These are phyloP conservation scores for Coemansia sp. DNA, from an alignment of 192 early-diverging fungal genomes.

Conservation along the genomic window DNA sequence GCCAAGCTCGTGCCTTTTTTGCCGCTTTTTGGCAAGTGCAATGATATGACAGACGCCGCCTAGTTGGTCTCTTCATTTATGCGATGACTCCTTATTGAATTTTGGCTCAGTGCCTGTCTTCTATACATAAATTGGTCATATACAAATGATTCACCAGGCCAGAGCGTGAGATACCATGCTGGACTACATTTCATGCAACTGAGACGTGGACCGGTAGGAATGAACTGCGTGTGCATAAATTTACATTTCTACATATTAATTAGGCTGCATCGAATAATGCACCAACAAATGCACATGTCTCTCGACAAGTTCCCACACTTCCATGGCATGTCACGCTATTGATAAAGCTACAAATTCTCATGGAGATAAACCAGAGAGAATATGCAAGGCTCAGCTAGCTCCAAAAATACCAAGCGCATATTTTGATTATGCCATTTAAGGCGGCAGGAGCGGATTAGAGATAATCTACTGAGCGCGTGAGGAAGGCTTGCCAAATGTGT, in stretches of 20 bases:
- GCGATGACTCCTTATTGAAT: neutral
- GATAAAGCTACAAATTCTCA: neutral
- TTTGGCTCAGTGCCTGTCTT: neutral
- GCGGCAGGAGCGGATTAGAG: neutral
- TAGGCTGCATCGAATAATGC: neutral
- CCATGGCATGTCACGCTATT: neutral
- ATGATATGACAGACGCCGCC: neutral
- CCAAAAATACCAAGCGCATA: neutral
- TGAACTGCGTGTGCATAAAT: neutral
- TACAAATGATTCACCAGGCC: neutral
- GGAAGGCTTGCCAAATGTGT: neutral
- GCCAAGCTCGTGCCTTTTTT: neutral
- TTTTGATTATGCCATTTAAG: neutral
- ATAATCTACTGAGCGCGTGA: neutral
- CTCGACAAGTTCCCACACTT: neutral
- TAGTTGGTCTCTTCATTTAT: neutral
- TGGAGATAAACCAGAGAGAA: neutral
- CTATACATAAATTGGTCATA: neutral
- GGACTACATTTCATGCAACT: neutral
- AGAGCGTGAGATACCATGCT: neutral
- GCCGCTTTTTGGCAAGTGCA: neutral
- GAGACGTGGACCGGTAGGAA: neutral
- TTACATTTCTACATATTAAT: constrained; percentile 3
- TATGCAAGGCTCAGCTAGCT: neutral
- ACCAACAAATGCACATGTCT: neutral